Percentiles rank a stretch among this genome's conserved stretches.
phyloP scores from a whole-genome alignment of 768 basidiomycete species.

The Myochromella boudieri region DNA sequence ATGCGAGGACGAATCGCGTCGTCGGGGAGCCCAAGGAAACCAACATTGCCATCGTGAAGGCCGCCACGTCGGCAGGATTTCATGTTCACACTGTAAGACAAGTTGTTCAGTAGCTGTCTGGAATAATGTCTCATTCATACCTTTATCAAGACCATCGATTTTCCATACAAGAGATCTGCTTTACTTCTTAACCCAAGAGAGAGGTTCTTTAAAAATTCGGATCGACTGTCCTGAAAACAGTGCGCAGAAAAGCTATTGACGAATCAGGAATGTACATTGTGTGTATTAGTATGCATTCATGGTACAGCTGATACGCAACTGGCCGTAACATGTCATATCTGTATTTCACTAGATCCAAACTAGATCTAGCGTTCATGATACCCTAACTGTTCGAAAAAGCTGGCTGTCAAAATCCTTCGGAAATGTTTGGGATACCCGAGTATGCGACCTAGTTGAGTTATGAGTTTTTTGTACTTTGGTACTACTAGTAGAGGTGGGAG shows the following conservation, averaged over 20 bases:
- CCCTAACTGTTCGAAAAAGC: no score
- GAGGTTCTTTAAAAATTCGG: slow-evolving; percentile 28
- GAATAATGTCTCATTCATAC: neutral
- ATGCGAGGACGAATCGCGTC: slow-evolving; percentile 39
- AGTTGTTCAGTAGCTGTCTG: neutral
- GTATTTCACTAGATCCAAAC: no score
- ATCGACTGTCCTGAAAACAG: slow-evolving; percentile 25
- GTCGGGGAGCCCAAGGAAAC: slow-evolving; percentile 40
- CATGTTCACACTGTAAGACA: slow-evolving; percentile 23
- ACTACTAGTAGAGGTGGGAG: no score
- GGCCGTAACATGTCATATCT: no score
- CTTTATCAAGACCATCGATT: slow-evolving; percentile 28
- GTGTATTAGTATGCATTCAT: no score
- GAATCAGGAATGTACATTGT: no score
- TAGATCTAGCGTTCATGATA: no score
- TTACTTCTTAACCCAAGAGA: slow-evolving; percentile 28
- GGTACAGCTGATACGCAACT: no score
- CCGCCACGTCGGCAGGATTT: slow-evolving; percentile 22
- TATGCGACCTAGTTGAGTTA: no score
- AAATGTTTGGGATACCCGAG: no score
- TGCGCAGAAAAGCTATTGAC: neutral
- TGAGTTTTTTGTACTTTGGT: no score
- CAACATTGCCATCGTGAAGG: slow-evolving; percentile 25
- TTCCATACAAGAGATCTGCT: slow-evolving; percentile 33
- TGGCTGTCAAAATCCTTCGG: no score